These are phyloP conservation scores for Russula olivacea DNA, from an alignment of 768 basidiomycete genomes.

Conservation along the genomic window DNA sequence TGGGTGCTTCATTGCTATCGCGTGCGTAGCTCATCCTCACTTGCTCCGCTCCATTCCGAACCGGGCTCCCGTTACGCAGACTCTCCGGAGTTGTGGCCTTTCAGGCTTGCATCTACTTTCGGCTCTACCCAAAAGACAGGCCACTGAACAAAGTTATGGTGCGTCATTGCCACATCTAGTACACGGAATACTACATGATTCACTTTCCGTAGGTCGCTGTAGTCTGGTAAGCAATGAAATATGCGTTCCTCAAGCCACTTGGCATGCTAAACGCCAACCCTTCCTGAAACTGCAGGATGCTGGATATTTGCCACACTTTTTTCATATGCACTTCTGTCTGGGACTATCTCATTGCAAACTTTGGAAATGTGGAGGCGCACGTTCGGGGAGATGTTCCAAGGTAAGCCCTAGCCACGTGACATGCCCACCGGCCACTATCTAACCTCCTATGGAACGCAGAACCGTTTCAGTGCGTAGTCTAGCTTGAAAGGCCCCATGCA, in stretches of 20 bases:
- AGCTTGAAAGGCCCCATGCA: not conserved
- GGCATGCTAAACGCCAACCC: not conserved
- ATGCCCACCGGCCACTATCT: not conserved
- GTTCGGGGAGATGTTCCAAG: conserved; percentile 1
- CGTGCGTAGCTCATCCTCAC: conserved; percentile 4
- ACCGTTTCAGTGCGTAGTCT: conserved; percentile 17
- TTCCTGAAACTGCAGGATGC: conserved; percentile 6
- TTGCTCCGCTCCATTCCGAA: not conserved
- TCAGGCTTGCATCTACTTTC: conserved; percentile 20
- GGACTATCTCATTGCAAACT: conserved; percentile 24
- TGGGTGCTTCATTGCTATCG: conserved; percentile 16
- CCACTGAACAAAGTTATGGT: conserved; percentile 13
- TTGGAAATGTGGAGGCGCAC: conserved; percentile 8
- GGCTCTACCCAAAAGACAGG: conserved; percentile 15
- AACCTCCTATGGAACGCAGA: conserved; percentile 1
- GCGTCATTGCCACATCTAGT: not conserved
- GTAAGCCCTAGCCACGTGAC: conserved; percentile 2
- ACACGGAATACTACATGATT: not conserved
- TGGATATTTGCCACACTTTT: conserved; percentile 17
- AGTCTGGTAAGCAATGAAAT: conserved; percentile 15
- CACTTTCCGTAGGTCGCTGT: conserved; percentile 13
- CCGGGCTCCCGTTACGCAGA: not conserved
- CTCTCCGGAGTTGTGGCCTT: conserved; percentile 21
- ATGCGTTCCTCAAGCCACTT: not conserved
- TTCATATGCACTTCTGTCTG: conserved; percentile 21